Evolutionary conservation across 768 basidiomycete species (phyloP), one percentile per base, ranked within the genome.

Genomic region (Postia placenta): DNA sequence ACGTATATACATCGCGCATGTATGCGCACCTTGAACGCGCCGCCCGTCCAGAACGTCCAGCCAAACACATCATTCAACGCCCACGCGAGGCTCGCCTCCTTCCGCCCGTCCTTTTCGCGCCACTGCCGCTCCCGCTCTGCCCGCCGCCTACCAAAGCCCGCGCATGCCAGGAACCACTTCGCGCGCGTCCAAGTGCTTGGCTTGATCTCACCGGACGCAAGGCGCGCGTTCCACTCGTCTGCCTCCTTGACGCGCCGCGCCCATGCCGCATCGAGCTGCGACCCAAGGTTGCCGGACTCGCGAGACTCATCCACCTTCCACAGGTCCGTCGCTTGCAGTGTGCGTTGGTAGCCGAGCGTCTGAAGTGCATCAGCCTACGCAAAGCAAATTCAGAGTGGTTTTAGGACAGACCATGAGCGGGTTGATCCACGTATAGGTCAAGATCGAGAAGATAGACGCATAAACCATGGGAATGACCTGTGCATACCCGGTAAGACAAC

Each of bases 271-370:
- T 87, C 76, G 22, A 90, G 72, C 54, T 70, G 68, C 11, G 67
- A 64, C 2, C 81, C 75, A 24, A 89, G 69, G 17, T 57, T 51
- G 0, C 70, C 74, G 14, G 78, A 69, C 55, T 81, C 73, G 25
- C 74, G 73, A 3, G 70, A 57, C 3, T 69, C 60, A 48, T 79
- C 77, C 52, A 89, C 67, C 59, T 78, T 79, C 84, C 85, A 87
- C 11, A 89, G 64, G 65, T 91, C 88, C 1, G 83, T 78, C 0
- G 83, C 82, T 58, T 85, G 84, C 7, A 91, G 69, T 1, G 85
- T 82, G 25, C 87, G 72, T 58, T 85, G 82, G 58, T 83, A 87
- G 0, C 86, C 85, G 35, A 83, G 67, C 9, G 70, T 67, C 78
- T 80, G 35, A 4, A 33, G 15, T 17, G 38, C 6, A 17, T 22